Evolutionary conservation across 2,329 filamentous ascomycete genomes (phyloP).

Genomic region (Colletotrichum navitas): DNA sequence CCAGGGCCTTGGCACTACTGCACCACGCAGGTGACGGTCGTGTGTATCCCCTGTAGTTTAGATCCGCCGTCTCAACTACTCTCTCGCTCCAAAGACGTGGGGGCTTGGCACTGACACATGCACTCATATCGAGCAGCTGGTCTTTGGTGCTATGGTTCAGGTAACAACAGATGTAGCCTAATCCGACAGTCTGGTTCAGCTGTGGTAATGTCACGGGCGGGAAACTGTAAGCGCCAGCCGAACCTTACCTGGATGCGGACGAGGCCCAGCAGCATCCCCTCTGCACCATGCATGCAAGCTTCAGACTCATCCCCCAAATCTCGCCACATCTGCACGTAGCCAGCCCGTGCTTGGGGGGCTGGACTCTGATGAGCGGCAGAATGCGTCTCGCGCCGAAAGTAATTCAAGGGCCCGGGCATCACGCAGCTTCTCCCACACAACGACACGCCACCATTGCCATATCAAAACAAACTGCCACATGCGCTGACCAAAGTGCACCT

Average conservation of each 20-base stretch:
- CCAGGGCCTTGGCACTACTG: constrained; percentile 30
- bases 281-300: neutral
- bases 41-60: constrained; percentile 18
- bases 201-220: constrained; percentile 2
- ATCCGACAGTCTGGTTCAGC: constrained; percentile 26
- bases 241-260: constrained; percentile 16
- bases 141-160: constrained; percentile 18
- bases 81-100: neutral
- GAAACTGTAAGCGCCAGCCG: neutral
- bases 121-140: no score
- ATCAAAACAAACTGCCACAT: constrained; percentile 3
- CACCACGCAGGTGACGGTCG: constrained; percentile 25
- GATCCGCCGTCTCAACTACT: neutral
- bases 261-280: constrained; percentile 8
- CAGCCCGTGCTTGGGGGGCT: neutral
- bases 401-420: no score
- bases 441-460: neutral
- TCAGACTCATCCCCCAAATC: neutral
- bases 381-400: neutral
- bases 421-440: neutral
- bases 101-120: constrained; percentile 9
- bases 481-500: constrained; percentile 9
- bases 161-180: constrained; percentile 19
- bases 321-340: no score
- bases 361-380: neutral